phyloP scores from a whole-genome alignment of 495 filamentous ascomycete genomes.

The Chaetomium tenue region DNA sequence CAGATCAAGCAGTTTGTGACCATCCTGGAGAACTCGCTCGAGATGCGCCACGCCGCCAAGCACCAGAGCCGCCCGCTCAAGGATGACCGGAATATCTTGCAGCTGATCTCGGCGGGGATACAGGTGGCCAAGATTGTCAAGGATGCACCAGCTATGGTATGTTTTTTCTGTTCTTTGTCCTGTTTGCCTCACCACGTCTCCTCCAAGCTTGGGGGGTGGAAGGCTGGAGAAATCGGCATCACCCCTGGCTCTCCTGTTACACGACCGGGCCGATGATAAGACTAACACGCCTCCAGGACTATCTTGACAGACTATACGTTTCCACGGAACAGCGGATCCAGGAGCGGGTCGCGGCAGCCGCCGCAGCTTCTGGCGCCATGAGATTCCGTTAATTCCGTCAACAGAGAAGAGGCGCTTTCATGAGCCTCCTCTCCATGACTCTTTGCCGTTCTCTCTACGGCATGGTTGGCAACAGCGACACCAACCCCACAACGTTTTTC shows the following conservation, averaged over 20 bases:
- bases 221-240: too few species aligned
- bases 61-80: slow-evolving; percentile 80
- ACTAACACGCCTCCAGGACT: slow-evolving; percentile 39
- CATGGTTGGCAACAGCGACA: not conserved
- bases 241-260: not conserved
- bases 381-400: slow-evolving; percentile 49
- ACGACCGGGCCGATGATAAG: not conserved
- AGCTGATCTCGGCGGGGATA: slow-evolving; percentile 79
- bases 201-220: too few species aligned
- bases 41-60: slow-evolving; percentile 77
- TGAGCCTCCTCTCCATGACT: not conserved
- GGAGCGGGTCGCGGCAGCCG: slow-evolving; percentile 52
- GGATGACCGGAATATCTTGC: slow-evolving; percentile 85
- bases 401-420: not conserved
- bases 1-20: slow-evolving; percentile 88
- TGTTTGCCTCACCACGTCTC: not conserved
- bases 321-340: slow-evolving; percentile 73
- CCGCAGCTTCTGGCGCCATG: slow-evolving; percentile 40
- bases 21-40: slow-evolving; percentile 76
- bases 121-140: slow-evolving; percentile 85
- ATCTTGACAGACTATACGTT: slow-evolving; percentile 66
- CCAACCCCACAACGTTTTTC: slow-evolving; percentile 14
- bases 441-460: not conserved
- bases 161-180: not conserved
- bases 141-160: slow-evolving; percentile 70